Evolutionary conservation across 73 alveolate genomes (phyloP).

Genomic region (Stentor roeselii): DNA sequence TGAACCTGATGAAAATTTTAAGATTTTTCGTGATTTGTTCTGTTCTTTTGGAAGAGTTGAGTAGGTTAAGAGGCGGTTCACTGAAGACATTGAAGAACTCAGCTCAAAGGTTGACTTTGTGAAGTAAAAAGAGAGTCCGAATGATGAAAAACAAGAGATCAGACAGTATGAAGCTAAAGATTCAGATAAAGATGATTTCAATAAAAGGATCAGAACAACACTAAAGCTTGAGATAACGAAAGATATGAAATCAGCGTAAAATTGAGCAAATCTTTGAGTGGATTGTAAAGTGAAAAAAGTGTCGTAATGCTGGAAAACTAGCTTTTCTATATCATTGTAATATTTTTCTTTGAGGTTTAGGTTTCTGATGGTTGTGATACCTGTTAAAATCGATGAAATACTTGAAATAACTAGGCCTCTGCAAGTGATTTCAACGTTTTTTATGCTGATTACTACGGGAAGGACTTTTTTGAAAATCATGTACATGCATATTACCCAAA

Average conservation of each 20-base stretch:
- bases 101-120: background rate
- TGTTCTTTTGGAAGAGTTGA: background rate
- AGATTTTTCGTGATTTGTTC: background rate
- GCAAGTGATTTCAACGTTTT: constrained; percentile 6
- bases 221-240: background rate
- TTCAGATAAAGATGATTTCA: background rate
- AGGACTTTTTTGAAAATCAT: background rate
- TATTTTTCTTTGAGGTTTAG: background rate
- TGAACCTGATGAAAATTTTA: constrained; percentile 30
- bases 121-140: background rate
- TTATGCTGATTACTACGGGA: background rate
- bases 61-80: background rate
- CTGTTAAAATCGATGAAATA: background rate
- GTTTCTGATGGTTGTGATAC: constrained; percentile 17
- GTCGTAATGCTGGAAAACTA: background rate
- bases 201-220: background rate
- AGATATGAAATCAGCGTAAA: background rate
- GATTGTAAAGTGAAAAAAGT: background rate
- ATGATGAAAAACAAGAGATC: background rate
- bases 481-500: background rate
- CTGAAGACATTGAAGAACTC: constrained; percentile 12
- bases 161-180: constrained; percentile 10
- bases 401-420: constrained; percentile 20
- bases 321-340: background rate
- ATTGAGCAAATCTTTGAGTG: background rate